Base-by-base conservation (phyloP, 1,139 yeast species). In the Meyerozyma sp. region DNA sequence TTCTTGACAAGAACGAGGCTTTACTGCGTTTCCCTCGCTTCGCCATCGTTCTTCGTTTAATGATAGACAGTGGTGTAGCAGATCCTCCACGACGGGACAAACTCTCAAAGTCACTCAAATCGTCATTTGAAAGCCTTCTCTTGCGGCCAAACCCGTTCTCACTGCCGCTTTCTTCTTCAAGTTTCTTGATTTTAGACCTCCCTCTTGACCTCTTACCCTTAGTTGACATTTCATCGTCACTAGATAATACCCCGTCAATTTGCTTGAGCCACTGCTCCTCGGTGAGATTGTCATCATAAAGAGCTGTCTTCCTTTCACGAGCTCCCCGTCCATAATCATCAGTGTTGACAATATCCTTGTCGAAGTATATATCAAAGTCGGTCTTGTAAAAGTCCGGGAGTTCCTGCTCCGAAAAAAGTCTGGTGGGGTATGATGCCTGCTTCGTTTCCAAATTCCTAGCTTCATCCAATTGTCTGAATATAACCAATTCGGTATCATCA, bases 221-320 rank as follows among this genome's bases (percentile, higher is more conserved):
- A 5, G 42, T 29, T 3, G 54, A 55, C 32, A 40, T 51, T 5
- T 55, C 64, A 35, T 63, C 70, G 16, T 58, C 62, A 38, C 68
- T 75, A 2, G 73, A 67, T 2, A 64, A 58, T 11, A 69, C 61
- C 2, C 77, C 78, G 40, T 80, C 85, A 46, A 80, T 77, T 51
- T 79, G 78, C 55, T 66, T 72, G 47, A 85, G 66, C 93, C 93
- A 85, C 60, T 84, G 90, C 48, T 83, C 91, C 61, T 85, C 94
- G 4, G 89, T 78, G 53, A 84, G 63, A 47, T 82, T 78, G 56
- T 84, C 91, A 51, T 82, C 87, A 55, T 84, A 84, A 7, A 66
- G 63, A 1, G 76, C 74, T 6, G 71, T 66, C 57, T 82, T 82
- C 41, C 87, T 76, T 55, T 83, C 88, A 61, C 91, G 75, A 23